Percentiles rank a stretch among this genome's conserved stretches.
phyloP scores from a whole-genome alignment of 176 grass and related monocot genomes.

The Cenchrus americanus region DNA sequence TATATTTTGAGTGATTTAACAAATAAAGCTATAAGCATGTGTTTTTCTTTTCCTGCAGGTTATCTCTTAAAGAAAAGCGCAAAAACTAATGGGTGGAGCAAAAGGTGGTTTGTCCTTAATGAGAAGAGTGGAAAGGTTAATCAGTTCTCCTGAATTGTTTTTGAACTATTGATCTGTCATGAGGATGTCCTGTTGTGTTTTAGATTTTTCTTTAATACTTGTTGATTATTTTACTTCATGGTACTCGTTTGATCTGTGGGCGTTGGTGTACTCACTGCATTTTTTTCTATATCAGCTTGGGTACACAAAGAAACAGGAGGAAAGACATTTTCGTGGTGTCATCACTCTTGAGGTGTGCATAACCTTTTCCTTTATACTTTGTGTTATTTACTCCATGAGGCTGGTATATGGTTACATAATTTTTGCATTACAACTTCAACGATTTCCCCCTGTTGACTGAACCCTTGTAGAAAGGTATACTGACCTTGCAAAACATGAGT shows the following conservation, averaged over 20 bases:
- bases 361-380: slow-evolving; percentile 33
- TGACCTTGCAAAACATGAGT: neutral
- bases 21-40: slow-evolving; percentile 5
- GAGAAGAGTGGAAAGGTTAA: slow-evolving; percentile 95
- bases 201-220: slow-evolving; percentile 10
- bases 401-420: slow-evolving; percentile 7
- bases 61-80: slow-evolving; percentile 88
- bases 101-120: slow-evolving; percentile 86
- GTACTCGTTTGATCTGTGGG: slow-evolving; percentile 6
- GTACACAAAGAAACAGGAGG: slow-evolving; percentile 96
- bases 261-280: slow-evolving; percentile 30
- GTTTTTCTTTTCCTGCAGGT: slow-evolving; percentile 46
- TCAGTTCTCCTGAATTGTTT: slow-evolving; percentile 5
- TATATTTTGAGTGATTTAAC: slow-evolving; percentile 17
- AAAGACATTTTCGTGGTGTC: slow-evolving; percentile 85
- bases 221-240: slow-evolving; percentile 23
- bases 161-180: neutral
- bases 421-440: neutral
- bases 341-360: slow-evolving; percentile 76
- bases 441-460: neutral
- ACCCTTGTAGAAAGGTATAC: neutral
- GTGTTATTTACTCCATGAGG: neutral
- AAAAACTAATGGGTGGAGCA: slow-evolving; percentile 93
- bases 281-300: slow-evolving; percentile 68
- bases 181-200: neutral